phyloP scores from a whole-genome alignment of 768 basidiomycete species.

The Lactifluus hygrophoroides region DNA sequence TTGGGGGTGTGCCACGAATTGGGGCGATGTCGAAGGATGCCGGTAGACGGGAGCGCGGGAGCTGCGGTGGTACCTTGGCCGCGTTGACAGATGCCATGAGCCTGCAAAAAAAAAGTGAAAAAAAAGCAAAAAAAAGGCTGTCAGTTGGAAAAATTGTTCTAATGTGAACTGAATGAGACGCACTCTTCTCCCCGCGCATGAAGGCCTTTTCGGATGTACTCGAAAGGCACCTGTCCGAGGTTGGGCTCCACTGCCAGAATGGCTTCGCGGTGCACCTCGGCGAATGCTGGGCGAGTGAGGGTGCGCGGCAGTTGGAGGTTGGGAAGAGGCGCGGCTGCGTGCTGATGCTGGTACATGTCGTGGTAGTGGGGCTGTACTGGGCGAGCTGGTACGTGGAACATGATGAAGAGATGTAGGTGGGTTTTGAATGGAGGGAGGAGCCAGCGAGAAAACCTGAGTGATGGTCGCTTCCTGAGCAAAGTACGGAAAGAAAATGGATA shows the following conservation, averaged over 20 bases:
- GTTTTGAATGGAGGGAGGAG: background rate
- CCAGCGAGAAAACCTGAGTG: background rate
- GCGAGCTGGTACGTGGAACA: conserved; percentile 19
- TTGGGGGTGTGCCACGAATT: background rate
- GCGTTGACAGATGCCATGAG: conserved; percentile 17
- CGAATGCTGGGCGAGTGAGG: conserved; percentile 52
- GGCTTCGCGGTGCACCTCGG: conserved; percentile 48
- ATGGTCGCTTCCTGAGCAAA: conserved; percentile 20
- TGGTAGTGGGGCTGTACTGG: conserved; percentile 10
- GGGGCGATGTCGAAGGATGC: conserved; percentile 13
- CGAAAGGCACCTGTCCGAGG: conserved; percentile 44
- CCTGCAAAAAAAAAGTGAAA: background rate
- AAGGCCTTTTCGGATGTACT: conserved; percentile 52
- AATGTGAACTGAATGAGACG: conserved; percentile 19
- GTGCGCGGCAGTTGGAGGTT: conserved; percentile 64
- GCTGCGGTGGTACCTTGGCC: conserved; percentile 12
- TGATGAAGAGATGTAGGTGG: background rate
- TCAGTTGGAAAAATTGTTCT: background rate
- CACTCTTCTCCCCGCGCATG: conserved; percentile 38
- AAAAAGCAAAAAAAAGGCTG: background rate
- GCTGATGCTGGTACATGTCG: conserved; percentile 21
- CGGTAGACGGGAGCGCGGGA: conserved; percentile 18
- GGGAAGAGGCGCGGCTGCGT: conserved; percentile 23
- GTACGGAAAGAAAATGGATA: conserved; percentile 2
- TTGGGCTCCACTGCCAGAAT: conserved; percentile 46